Percentiles rank a stretch among this genome's conserved stretches.
phyloP scores from a whole-genome alignment of 805 yeast species.

The Candida piceae region DNA sequence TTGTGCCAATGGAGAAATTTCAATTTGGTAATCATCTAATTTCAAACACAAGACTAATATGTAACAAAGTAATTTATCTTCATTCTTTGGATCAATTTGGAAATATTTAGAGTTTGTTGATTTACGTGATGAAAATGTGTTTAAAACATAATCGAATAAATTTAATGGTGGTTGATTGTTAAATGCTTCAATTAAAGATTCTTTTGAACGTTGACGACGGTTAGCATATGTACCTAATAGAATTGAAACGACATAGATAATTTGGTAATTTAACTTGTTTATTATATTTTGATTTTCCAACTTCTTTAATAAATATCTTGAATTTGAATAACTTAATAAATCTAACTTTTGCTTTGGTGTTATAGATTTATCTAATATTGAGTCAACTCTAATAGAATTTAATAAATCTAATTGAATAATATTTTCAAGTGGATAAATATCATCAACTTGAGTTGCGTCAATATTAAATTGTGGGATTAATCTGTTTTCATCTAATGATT shows the following conservation, averaged over 20 bases:
- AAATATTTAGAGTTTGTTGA: slow-evolving; percentile 66
- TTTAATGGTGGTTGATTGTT: slow-evolving; percentile 74
- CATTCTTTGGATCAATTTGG: slow-evolving; percentile 79
- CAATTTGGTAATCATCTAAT: slow-evolving; percentile 69
- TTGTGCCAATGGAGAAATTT: slow-evolving; percentile 74
- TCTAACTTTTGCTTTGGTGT: slow-evolving; percentile 47
- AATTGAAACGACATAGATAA: slow-evolving; percentile 75
- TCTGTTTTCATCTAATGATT: slow-evolving; percentile 57
- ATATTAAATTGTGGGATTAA: slow-evolving; percentile 77
- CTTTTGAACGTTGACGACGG: slow-evolving; percentile 59
- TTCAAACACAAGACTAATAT: slow-evolving; percentile 69
- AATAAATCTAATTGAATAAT: slow-evolving; percentile 69
- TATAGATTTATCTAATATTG: slow-evolving; percentile 49
- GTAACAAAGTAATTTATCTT: slow-evolving; percentile 80
- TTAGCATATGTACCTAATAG: slow-evolving; percentile 75
- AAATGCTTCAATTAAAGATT: slow-evolving; percentile 52
- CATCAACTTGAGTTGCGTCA: slow-evolving; percentile 79
- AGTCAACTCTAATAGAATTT: slow-evolving; percentile 55
- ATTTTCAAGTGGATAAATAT: slow-evolving; percentile 68
- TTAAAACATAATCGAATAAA: slow-evolving; percentile 65
- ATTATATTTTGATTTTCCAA: slow-evolving; percentile 31
- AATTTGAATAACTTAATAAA: slow-evolving; percentile 55
- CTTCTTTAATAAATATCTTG: slow-evolving; percentile 50
- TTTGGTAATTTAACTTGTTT: slow-evolving; percentile 54
- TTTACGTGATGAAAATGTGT: slow-evolving; percentile 64